Base-by-base conservation (phyloP, 441 rosid species). In the Syzygium syzygioides region DNA sequence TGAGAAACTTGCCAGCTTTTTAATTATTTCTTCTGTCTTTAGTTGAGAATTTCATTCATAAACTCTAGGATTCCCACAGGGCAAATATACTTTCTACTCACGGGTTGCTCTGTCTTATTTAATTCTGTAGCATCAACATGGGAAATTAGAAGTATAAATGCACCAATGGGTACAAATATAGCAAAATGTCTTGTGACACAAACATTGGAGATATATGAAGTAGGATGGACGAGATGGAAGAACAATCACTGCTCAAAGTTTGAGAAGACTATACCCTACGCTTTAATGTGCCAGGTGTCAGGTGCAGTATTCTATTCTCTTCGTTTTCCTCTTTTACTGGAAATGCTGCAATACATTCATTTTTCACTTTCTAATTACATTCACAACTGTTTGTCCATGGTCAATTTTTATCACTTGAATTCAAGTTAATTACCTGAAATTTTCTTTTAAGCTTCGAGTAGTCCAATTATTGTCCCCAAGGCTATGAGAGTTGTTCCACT, bases 181-280 rank as follows among this genome's bases (percentile, higher is more conserved):
- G 90, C 93, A 89, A 96, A 92, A 93, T 95, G 98, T 94, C 94
- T 98, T 88, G 96, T 97, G 89, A 97, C 96, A 19, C 99, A 94
- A 90, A 97, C 93, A 94, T 89, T 98, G 90, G 99, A 98, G 95
- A 94, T 97, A 91, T 94, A 93, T 87, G 92, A 95, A 86, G 89
- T 92, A 86, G 95, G 98, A 86, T 96, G 99, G 98, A 87, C 71
- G 90, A 92, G 93, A 91, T 98, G 99, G 99, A 98, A 95, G 95
- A 91, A 92, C 90, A 95, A 92, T 87, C 89, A 88, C 88, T 88
- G 92, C 95, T 94, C 99, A 71, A 97, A 96, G 94, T 98, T 98
- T 89, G 99, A 98, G 89, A 97, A 94, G 97, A 93, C 96, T 80
- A 94, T 95, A 90, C 96, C 96, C 87, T 94, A 93, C 83, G 98